phyloP scores from a whole-genome alignment of 2,329 filamentous ascomycete species.

The Reticulascus tulasneorum region DNA sequence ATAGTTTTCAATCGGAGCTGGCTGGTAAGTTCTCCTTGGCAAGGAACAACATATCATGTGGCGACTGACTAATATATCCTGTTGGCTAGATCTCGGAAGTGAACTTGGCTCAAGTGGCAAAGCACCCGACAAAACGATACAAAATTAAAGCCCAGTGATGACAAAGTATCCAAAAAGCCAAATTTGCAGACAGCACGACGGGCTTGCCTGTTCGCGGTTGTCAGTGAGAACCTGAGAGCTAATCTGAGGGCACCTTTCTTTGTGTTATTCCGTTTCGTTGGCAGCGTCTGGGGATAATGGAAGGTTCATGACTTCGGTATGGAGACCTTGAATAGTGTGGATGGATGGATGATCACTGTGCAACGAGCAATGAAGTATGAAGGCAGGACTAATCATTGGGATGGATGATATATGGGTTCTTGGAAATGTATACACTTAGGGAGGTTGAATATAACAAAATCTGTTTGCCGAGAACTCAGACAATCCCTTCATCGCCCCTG shows the following conservation, averaged over 20 bases:
- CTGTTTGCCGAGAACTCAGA: too few species aligned
- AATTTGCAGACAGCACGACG: slow-evolving; percentile 35
- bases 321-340: too few species aligned
- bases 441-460: too few species aligned
- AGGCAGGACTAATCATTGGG: too few species aligned
- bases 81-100: slow-evolving; percentile 5
- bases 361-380: too few species aligned
- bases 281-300: too few species aligned
- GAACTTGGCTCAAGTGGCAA: slow-evolving; percentile 9
- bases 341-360: too few species aligned
- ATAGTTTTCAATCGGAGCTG: slow-evolving; percentile 40
- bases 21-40: slow-evolving; percentile 3
- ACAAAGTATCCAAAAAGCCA: slow-evolving; percentile 33
- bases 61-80: not conserved
- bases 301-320: too few species aligned
- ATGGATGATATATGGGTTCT: too few species aligned
- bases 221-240: slow-evolving; percentile 38
- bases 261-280: too few species aligned
- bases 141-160: slow-evolving; percentile 29
- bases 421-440: too few species aligned
- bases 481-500: too few species aligned
- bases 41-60: not conserved
- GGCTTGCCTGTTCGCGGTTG: slow-evolving; percentile 21
- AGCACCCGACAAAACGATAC: slow-evolving; percentile 9
- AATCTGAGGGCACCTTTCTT: slow-evolving; percentile 31